Base-by-base conservation (phyloP, 2,329 filamentous ascomycete species). In the Lasiodiplodia hormozganensis region DNA sequence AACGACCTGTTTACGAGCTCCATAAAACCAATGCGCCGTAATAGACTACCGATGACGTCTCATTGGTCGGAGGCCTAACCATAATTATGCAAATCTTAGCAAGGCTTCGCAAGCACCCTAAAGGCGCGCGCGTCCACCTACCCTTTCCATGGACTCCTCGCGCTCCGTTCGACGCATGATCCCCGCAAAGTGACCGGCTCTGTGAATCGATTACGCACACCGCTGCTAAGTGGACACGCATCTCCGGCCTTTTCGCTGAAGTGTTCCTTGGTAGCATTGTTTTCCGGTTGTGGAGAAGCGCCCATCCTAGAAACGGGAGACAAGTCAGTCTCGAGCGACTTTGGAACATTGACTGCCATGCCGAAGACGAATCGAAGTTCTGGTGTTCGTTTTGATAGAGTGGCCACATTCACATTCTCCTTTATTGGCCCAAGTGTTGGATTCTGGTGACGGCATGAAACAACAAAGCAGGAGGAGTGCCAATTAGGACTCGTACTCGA, bases 161-260 rank as follows among this genome's bases (percentile, higher is more conserved):
- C 40, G 40, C 12, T 47, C 40, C 40, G 40, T 47, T n/a, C 16
- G 40, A 47, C 40, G 7, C 43, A 47, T 21, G 18, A 47, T 47
- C 43, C 43, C 43, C 43, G 43, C 43, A 47, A 11, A 21, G 8
- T 47, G 43, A 47, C n/a, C 7, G n/a, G 43, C 3, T 21, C 7
- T 47, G n/a, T 21, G n/a, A 18, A 10, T 31, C n/a, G 53, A 36
- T 16, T 56, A 56, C 53, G 53, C 53, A 36, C 53, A 56, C 53
- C 53, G 53, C 53, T 56, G 53, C 31, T n/a, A 18, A 21, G 31
- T 5, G 1, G 31, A 38, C 43, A 2, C 21, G 31, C 11, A 7
- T n/a, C 4, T 23, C 28, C 53, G 5, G 16, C 18, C 18, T 43
- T 34, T 34, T 5, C 8, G 31, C 6, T 34, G 4, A 34, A 34